These are phyloP conservation scores for Crepidotus variabilis DNA, from an alignment of 768 basidiomycete species.

Conservation along the genomic window DNA sequence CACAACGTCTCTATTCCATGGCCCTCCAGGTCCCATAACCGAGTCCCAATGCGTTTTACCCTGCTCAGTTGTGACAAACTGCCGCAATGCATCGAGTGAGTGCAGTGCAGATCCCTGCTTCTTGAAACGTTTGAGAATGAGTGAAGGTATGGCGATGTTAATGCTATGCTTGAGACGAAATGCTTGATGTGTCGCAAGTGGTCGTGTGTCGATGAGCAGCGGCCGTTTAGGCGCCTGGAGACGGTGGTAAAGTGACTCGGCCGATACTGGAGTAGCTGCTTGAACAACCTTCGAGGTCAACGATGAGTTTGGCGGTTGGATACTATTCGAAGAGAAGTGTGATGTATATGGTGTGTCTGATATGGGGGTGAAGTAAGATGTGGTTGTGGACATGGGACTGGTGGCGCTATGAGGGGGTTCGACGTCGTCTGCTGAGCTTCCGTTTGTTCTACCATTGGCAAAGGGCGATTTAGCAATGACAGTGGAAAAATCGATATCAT, in stretches of 20 bases:
- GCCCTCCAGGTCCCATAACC: conserved; percentile 41
- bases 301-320: conserved; percentile 5
- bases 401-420: conserved; percentile 31
- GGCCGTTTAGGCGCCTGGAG: conserved; percentile 52
- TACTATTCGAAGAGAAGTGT: neutral
- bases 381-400: conserved; percentile 43
- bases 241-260: conserved; percentile 44
- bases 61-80: conserved; percentile 78
- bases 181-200: conserved; percentile 59
- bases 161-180: conserved; percentile 67
- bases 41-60: conserved; percentile 72
- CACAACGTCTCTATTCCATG: conserved; percentile 75
- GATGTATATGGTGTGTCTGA: conserved; percentile 21
- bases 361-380: conserved; percentile 52
- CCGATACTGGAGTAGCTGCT: conserved; percentile 30
- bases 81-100: conserved; percentile 63
- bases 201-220: conserved; percentile 80
- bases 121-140: conserved; percentile 83
- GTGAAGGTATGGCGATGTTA: conserved; percentile 84
- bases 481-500: conserved; percentile 21
- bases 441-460: conserved; percentile 4
- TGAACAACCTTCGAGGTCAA: conserved; percentile 10
- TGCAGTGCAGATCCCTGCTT: conserved; percentile 69
- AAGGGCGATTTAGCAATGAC: conserved; percentile 22
- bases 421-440: conserved; percentile 10